A percentile compares a stretch with the other conserved stretches of the same genome.
phyloP scores from a whole-genome alignment of 2,329 filamentous ascomycete species.

The Colletotrichum sp. region DNA sequence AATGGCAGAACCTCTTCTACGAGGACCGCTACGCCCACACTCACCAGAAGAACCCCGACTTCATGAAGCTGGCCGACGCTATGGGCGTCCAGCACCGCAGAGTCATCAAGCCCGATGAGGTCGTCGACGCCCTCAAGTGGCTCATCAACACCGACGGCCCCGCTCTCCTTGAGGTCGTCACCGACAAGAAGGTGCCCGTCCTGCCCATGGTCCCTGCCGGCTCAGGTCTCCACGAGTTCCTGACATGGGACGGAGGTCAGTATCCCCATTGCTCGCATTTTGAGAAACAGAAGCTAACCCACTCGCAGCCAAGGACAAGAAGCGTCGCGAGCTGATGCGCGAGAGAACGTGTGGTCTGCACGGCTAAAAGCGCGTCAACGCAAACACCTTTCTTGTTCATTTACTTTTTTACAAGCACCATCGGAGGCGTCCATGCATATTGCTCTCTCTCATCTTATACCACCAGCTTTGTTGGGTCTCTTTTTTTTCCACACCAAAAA shows the following conservation, averaged over 20 bases:
- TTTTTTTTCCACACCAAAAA: not conserved
- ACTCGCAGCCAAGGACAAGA: conserved; percentile 67
- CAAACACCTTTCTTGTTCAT: conserved; percentile 9
- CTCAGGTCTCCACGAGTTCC: conserved; percentile 87
- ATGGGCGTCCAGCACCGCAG: conserved; percentile 85
- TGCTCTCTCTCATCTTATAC: conserved; percentile 22
- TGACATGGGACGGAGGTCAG: conserved; percentile 83
- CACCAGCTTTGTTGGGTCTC: conserved; percentile 16
- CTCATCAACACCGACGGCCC: conserved; percentile 90
- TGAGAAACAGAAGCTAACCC: conserved; percentile 32
- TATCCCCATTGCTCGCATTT: conserved; percentile 8
- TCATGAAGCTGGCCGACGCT: conserved; percentile 89
- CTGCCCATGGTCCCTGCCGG: conserved; percentile 96
- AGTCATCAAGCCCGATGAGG: conserved; percentile 76
- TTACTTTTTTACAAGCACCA: conserved; percentile 4
- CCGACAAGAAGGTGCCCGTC: conserved; percentile 92
- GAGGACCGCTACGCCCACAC: conserved; percentile 92
- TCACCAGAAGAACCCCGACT: conserved; percentile 94
- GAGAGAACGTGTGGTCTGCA: conserved; percentile 60
- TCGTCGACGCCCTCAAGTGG: conserved; percentile 82
- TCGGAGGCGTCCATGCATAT: conserved; percentile 20
- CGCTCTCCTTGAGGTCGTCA: conserved; percentile 88
- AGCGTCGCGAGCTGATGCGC: conserved; percentile 70
- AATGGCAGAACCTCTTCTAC: conserved; percentile 98
- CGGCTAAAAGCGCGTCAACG: not conserved